Conservation (phyloP, 345 rosid species). For the Salix arbutifolia region DNA sequence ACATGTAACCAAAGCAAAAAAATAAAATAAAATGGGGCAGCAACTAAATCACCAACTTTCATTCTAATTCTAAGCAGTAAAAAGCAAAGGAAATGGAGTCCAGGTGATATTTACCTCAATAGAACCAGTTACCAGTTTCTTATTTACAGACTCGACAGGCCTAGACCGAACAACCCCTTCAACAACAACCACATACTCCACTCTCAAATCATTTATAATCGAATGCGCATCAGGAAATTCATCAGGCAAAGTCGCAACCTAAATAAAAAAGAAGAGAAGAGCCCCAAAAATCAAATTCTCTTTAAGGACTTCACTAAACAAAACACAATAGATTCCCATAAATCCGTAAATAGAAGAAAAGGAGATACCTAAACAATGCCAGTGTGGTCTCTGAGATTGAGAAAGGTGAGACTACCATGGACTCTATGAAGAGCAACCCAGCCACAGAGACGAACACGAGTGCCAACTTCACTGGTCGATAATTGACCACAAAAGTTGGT, state of each 20-base stretch:
- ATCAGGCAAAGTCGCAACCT: constrained; percentile 78
- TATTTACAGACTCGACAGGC: constrained; percentile 72
- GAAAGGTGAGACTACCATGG: constrained; percentile 87
- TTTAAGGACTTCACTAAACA: background rate
- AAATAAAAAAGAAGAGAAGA: background rate
- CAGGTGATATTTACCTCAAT: constrained; percentile 48
- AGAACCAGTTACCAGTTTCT: constrained; percentile 77
- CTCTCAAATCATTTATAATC: constrained; percentile 59
- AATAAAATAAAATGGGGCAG: background rate
- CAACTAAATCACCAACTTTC: background rate
- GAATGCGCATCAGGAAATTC: constrained; percentile 83
- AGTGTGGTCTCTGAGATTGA: constrained; percentile 92
- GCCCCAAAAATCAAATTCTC: background rate
- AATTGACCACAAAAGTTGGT: constrained; percentile 62
- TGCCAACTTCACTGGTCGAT: constrained; percentile 60
- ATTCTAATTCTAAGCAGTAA: background rate
- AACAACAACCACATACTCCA: constrained; percentile 76
- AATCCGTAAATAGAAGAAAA: background rate
- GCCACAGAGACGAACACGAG: constrained; percentile 80
- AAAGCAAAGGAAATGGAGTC: no score
- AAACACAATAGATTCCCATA: background rate
- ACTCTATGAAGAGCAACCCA: constrained; percentile 94
- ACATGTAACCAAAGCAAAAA: constrained; percentile 7
- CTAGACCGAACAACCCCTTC: constrained; percentile 73
- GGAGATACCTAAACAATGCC: constrained; percentile 79